A percentile compares a stretch with the other conserved stretches of the same genome.
phyloP scores from a whole-genome alignment of 202 grass and related monocot genomes.

The Zizania palustris region DNA sequence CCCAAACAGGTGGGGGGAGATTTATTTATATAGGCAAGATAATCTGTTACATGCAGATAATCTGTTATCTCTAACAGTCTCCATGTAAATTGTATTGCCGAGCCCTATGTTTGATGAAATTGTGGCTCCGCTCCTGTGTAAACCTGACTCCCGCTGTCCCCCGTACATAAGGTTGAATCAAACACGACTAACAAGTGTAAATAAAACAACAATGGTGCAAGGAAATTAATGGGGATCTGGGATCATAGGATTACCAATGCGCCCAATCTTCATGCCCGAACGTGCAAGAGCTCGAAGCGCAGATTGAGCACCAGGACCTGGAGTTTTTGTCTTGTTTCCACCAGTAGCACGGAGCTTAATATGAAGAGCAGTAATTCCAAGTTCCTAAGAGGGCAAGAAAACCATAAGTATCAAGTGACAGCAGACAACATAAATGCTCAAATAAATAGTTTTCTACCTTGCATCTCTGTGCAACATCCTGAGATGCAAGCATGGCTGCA shows the following conservation, averaged over 20 bases:
- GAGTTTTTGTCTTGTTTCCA: constrained; percentile 94
- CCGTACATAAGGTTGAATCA: neutral
- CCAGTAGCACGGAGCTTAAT: constrained; percentile 90
- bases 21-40: too few relatives aligned
- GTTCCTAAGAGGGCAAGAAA: constrained; percentile 48
- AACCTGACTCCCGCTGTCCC: too few relatives aligned
- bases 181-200: neutral
- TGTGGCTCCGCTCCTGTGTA: neutral
- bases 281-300: constrained; percentile 90
- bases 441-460: constrained; percentile 49
- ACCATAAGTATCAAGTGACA: neutral
- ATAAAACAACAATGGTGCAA: neutral
- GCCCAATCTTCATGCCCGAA: constrained; percentile 95
- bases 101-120: too few relatives aligned
- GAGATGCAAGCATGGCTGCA: constrained; percentile 91
- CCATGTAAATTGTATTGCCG: too few relatives aligned
- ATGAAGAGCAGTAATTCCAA: constrained; percentile 89
- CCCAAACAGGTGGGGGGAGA: too few relatives aligned
- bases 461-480: constrained; percentile 88
- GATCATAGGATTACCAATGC: constrained; percentile 57
- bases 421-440: neutral
- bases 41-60: too few relatives aligned
- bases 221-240: neutral
- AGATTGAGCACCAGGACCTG: constrained; percentile 89
- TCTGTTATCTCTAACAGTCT: too few relatives aligned